Base-by-base conservation (phyloP, 306 rosid genomes). In the Clitoria ternatea region DNA sequence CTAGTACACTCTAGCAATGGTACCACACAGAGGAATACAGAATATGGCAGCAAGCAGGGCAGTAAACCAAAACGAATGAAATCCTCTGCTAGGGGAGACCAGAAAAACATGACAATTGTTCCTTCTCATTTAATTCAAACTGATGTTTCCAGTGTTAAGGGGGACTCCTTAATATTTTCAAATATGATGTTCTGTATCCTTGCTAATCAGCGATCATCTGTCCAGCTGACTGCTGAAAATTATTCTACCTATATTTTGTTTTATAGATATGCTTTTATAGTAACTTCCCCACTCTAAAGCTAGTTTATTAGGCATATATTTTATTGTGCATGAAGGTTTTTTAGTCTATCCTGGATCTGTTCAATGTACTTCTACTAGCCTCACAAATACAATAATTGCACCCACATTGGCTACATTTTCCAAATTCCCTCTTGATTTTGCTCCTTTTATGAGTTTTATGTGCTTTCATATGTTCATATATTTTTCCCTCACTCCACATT, bases 181-280 rank as follows among this genome's bases (percentile, higher is more conserved):
- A 80, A 85, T 76, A 84, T 90, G 94, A 85, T 93, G 93, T 88
- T 90, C 68, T 90, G 98, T 93, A 93, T 93, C 98, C 98, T 65
- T 9, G 40, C 69, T 55, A n/a, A 40, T 71, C 68, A 22, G 35
- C 56, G 54, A 39, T 40, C 30, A 47, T 37, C 24, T 73, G 59
- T 74, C 77, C 36, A 33, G 36, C 24, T 73, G 22, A 48, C 68
- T 61, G 52, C 69, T 45, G 14, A 32, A 24, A 8, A 4, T 26
- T 79, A 53, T 43, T 54, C 27, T 35, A 10, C 23, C 7, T 19
- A 61, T 19, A 39, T 52, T 36, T 13, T 24, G 60, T 35, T 50
- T 42, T 69, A 20, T 45, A 30, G 14, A 12, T 10, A 42, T 11
- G 15, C 14, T 20, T 47, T 42, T 43, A 30, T 30, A 22, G 39